Conservation (phyloP, 2,329 filamentous ascomycete genomes). For the Fonsecaea pedrosoi region DNA sequence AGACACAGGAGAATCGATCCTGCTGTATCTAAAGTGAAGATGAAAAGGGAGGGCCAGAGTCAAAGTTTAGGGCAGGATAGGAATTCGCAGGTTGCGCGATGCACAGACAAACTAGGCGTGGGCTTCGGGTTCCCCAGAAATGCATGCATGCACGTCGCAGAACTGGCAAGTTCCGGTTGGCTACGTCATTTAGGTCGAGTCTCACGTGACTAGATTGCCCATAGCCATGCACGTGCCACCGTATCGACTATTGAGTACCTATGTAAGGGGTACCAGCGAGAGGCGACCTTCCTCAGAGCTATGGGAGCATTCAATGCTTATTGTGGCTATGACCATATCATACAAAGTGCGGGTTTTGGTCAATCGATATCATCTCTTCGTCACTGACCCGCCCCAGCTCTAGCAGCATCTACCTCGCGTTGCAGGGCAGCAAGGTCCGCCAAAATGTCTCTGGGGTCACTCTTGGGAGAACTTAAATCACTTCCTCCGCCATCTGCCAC, state of each 20-base stretch:
- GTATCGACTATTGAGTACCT: too few species aligned
- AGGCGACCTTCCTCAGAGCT: not conserved
- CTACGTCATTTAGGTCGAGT: not conserved
- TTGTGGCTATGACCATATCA: constrained; percentile 16
- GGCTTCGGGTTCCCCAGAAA: constrained; percentile 9
- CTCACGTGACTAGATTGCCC: not conserved
- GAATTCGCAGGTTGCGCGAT: constrained; percentile 6
- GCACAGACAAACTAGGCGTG: not conserved
- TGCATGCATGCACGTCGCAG: constrained; percentile 10
- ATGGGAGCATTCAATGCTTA: not conserved
- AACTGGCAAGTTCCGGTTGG: constrained; percentile 10
- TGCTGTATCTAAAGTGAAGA: not conserved
- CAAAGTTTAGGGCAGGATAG: not conserved
- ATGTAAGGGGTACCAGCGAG: not conserved
- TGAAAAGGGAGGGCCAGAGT: not conserved
- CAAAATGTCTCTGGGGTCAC: constrained; percentile 64
- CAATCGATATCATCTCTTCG: constrained; percentile 16
- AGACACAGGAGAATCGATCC: not conserved
- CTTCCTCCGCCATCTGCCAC: constrained; percentile 16
- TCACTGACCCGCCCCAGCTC: constrained; percentile 46
- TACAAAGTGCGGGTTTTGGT: constrained; percentile 14
- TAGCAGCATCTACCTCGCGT: constrained; percentile 74
- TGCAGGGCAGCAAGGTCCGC: constrained; percentile 75
- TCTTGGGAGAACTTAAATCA: constrained; percentile 29
- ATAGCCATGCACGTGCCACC: not conserved